These are phyloP conservation scores for Achaetomium macrosporum DNA, from an alignment of 2,329 filamentous ascomycete species.

Conservation along the genomic window DNA sequence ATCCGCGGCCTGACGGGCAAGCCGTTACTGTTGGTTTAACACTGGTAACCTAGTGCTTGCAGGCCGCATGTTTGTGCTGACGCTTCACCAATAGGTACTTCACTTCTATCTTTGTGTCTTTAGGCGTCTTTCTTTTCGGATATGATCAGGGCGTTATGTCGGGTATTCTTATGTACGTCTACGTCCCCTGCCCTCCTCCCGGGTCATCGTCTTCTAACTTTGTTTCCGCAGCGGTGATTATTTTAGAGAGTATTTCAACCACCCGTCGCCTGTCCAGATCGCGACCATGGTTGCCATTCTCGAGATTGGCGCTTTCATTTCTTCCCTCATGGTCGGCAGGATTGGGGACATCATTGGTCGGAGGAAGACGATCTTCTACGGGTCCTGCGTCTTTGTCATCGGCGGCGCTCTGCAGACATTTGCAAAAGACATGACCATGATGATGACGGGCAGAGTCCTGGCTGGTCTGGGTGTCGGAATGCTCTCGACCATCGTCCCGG, in stretches of 20 bases:
- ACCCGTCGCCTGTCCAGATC: slow-evolving; percentile 79
- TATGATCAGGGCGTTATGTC: slow-evolving; percentile 92
- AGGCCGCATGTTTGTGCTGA: slow-evolving; percentile 18
- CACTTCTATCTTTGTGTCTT: slow-evolving; percentile 82
- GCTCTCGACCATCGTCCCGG: slow-evolving; percentile 84
- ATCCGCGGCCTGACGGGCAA: slow-evolving; percentile 94
- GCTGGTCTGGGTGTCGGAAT: slow-evolving; percentile 83
- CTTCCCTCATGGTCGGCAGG: slow-evolving; percentile 78
- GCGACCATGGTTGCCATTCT: slow-evolving; percentile 98
- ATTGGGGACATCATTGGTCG: slow-evolving; percentile 90
- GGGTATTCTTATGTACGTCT: slow-evolving; percentile 57
- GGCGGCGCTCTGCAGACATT: slow-evolving; percentile 83
- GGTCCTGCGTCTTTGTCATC: slow-evolving; percentile 78
- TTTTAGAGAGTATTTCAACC: slow-evolving; percentile 88
- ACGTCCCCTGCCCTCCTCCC: neutral
- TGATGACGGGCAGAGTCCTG: slow-evolving; percentile 77
- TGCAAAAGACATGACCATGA: slow-evolving; percentile 79
- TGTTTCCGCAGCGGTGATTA: slow-evolving; percentile 59
- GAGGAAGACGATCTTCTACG: slow-evolving; percentile 85
- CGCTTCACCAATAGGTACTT: slow-evolving; percentile 62
- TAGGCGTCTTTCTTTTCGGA: slow-evolving; percentile 83
- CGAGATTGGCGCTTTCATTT: slow-evolving; percentile 86
- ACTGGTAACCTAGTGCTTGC: neutral
- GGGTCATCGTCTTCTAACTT: neutral
- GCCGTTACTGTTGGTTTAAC: slow-evolving; percentile 69